Percentiles rank a stretch among this genome's conserved stretches.
Conservation (phyloP, 495 filamentous ascomycete genomes). For the Penicillium waksmanii region DNA sequence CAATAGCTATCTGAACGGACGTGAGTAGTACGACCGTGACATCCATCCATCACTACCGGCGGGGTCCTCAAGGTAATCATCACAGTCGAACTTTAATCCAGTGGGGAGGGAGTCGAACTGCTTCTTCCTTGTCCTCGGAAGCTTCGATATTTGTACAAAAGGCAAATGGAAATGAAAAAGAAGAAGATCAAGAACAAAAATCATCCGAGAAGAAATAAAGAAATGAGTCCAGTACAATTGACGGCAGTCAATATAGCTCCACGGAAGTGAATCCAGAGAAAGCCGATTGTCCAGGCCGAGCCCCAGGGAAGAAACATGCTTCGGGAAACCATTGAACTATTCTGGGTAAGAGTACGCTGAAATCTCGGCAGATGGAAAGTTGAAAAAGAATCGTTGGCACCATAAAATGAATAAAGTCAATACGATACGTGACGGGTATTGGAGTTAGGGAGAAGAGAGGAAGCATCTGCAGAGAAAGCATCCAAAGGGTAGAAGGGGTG, state of each 20-base stretch:
- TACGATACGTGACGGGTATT: slow-evolving; percentile 35
- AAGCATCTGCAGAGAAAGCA: slow-evolving; percentile 21
- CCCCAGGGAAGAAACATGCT: slow-evolving; percentile 11
- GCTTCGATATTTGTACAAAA: slow-evolving; percentile 3
- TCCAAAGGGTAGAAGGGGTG: slow-evolving; percentile 4
- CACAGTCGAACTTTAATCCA: not conserved
- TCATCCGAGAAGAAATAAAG: not conserved
- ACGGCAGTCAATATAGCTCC: not conserved
- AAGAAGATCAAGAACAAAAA: slow-evolving; percentile 1
- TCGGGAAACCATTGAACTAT: not conserved
- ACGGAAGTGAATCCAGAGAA: not conserved
- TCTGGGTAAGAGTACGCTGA: slow-evolving; percentile 13
- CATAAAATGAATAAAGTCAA: slow-evolving; percentile 24
- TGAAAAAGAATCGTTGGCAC: slow-evolving; percentile 22
- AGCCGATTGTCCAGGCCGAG: not conserved
- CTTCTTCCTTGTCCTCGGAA: slow-evolving; percentile 1
- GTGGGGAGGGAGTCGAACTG: not conserved
- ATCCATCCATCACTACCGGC: not conserved
- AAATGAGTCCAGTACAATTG: not conserved
- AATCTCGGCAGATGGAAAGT: slow-evolving; percentile 22
- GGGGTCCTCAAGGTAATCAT: not conserved
- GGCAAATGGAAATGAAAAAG: not conserved
- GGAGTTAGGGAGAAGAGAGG: slow-evolving; percentile 12
- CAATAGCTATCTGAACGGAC: not conserved
- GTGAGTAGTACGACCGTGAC: not conserved